Base-by-base conservation (phyloP, 1,284 basidiomycete species). In the Ustilago loliicola region DNA sequence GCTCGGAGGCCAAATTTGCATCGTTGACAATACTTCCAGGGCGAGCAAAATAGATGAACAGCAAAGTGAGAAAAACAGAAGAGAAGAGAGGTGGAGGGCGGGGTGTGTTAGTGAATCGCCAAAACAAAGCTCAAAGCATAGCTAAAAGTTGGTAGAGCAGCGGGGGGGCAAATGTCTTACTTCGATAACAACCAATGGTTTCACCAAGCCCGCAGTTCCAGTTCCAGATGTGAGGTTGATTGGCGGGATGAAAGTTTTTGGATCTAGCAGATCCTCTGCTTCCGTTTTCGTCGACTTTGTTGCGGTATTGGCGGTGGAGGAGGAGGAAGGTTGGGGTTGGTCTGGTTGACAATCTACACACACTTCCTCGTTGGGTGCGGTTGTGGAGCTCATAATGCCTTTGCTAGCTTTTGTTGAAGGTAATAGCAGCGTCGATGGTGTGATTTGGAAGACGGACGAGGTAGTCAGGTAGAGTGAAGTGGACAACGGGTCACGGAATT, bases 1-100 rank as follows among this genome's bases (percentile, higher is more conserved):
- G 73, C 73, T 6, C 73, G 52, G 5, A 76, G 65, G 6, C 65
- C 68, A 29, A 76, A 76, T 17, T 72, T 71, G 55, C 73, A 76
- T 38, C 69, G 29, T 38, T 67, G 65, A 50, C 73, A 76, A 55
- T 76, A 76, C 73, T 76, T 58, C 21, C 21, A 1, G 45, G 48
- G 3, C 27, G 23, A 34, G 27, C 6, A 53, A 36, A 9, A 45
- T 2, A 23, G 32, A 17, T 21, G 15, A 23, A 40, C 17, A 32
- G 19, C 2, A 9, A 25, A 50, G 19, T 30, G 45, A 13, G 2
- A 21, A n/a, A 59, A 17, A 21, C n/a, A 21, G 19, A 15, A 40
- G 15, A 40, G 6, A 40, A 17, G 19, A n/a, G n/a, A n/a, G n/a
- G n/a, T n/a, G n/a, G n/a, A n/a, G n/a, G n/a, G n/a, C n/a, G n/a